These are phyloP conservation scores for Neurospora sp. DNA, from an alignment of 495 filamentous ascomycete species.

Conservation along the genomic window DNA sequence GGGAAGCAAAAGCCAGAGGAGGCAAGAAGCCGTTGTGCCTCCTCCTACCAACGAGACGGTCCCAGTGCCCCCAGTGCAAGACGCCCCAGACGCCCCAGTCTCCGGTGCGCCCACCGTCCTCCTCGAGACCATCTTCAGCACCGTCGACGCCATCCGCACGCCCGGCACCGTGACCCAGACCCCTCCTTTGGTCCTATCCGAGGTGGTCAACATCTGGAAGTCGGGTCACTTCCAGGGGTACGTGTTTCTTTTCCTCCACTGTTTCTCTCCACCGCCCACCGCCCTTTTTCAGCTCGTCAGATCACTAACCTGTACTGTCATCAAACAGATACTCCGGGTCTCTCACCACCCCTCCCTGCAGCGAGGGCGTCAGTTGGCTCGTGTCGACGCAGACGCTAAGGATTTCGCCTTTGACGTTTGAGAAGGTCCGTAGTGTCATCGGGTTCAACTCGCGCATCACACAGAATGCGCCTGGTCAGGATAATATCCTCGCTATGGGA, in stretches of 20 bases:
- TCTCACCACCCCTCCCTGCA: constrained; percentile 61
- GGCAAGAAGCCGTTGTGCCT: background rate
- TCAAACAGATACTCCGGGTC: constrained; percentile 43
- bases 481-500: constrained; percentile 37
- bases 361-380: constrained; percentile 50
- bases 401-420: constrained; percentile 44
- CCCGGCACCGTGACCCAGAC: constrained; percentile 48
- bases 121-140: constrained; percentile 44
- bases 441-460: constrained; percentile 56
- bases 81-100: constrained; percentile 8
- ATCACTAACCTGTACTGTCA: background rate
- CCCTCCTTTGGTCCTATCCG: constrained; percentile 44
- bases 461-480: constrained; percentile 45
- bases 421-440: constrained; percentile 45
- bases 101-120: constrained; percentile 30
- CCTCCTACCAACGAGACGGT: background rate
- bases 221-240: constrained; percentile 35
- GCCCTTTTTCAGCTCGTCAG: background rate
- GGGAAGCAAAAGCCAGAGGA: background rate
- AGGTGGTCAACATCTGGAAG: constrained; percentile 40
- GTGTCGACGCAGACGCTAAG: constrained; percentile 42
- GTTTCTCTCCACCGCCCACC: background rate
- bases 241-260: background rate
- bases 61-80: constrained; percentile 1
- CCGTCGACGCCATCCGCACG: constrained; percentile 39